A percentile compares a stretch with the other conserved stretches of the same genome.
Evolutionary conservation across 345 rosid species (phyloP).

Genomic region (Melaleuca quinquenervia): DNA sequence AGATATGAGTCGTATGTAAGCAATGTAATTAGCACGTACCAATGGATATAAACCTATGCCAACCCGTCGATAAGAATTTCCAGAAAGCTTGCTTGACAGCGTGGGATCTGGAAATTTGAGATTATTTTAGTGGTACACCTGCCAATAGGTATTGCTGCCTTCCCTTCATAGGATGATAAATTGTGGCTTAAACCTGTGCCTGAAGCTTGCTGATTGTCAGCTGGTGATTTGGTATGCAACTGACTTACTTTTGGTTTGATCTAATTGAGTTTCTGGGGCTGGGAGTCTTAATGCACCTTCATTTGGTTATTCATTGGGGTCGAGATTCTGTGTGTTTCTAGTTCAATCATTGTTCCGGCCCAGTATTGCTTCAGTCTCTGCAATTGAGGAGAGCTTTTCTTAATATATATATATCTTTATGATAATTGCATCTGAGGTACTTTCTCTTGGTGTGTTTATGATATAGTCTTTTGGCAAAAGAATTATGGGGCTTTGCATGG

Average conservation of each 20-base stretch:
- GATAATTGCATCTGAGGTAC: background rate
- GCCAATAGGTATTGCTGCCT: background rate
- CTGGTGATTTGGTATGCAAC: background rate
- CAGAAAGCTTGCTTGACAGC: background rate
- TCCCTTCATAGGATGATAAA: background rate
- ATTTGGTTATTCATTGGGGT: background rate
- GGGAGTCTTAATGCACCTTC: background rate
- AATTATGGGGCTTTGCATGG: background rate
- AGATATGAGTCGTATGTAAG: background rate
- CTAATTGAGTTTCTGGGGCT: background rate
- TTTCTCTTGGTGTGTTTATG: background rate
- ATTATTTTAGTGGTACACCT: background rate
- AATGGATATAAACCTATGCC: background rate
- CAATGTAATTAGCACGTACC: background rate
- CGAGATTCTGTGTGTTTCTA: background rate
- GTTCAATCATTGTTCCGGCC: background rate
- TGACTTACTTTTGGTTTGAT: background rate
- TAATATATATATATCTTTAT: background rate
- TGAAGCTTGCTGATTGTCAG: background rate
- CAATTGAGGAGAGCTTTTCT: background rate
- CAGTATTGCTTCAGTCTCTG: background rate
- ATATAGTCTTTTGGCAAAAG: background rate
- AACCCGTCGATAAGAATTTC: background rate
- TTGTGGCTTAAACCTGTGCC: background rate
- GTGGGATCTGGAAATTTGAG: background rate